Evolutionary conservation across 2,329 filamentous ascomycete genomes (phyloP).

Genomic region (Aspergillus aculeatus): DNA sequence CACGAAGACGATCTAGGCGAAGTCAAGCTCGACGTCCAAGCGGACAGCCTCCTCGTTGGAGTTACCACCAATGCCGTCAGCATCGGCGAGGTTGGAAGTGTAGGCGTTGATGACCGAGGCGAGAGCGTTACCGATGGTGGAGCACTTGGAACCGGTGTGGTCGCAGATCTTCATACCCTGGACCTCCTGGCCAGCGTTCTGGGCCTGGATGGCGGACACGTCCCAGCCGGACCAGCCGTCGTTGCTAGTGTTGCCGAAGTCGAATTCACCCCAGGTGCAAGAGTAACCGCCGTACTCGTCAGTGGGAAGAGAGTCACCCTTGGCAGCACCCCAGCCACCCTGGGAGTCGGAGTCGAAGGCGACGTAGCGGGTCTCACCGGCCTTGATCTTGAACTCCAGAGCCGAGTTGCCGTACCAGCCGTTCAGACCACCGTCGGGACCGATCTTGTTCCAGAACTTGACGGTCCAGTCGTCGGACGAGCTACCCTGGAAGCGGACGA

Average conservation of each 20-base stretch:
- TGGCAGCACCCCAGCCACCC: constrained; percentile 37
- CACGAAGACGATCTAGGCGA: constrained; percentile 17
- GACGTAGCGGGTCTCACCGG: constrained; percentile 35
- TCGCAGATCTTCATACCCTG: constrained; percentile 41
- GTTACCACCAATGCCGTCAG: constrained; percentile 32
- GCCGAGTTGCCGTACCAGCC: constrained; percentile 38
- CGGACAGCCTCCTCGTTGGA: constrained; percentile 29
- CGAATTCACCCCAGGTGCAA: constrained; percentile 45
- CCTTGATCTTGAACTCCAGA: constrained; percentile 31
- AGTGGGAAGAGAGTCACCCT: constrained; percentile 28
- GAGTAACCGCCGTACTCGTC: constrained; percentile 31
- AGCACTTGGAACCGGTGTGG: constrained; percentile 29
- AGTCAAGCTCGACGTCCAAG: constrained; percentile 34
- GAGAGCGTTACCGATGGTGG: constrained; percentile 28
- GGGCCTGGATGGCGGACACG: constrained; percentile 41
- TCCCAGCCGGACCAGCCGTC: constrained; percentile 38
- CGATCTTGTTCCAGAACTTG: constrained; percentile 44
- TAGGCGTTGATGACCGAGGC: constrained; percentile 33
- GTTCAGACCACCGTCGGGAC: constrained; percentile 30
- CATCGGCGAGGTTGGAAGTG: constrained; percentile 26
- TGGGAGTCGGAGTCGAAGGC: constrained; percentile 39
- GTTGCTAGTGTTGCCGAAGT: constrained; percentile 36
- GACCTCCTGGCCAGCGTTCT: constrained; percentile 27
- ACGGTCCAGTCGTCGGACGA: constrained; percentile 35
- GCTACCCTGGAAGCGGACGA: constrained; percentile 33